Evolutionary conservation across 768 basidiomycete genomes (phyloP), one percentile per base, ranked within the genome.

Genomic region (Cubamyces lactineus): DNA sequence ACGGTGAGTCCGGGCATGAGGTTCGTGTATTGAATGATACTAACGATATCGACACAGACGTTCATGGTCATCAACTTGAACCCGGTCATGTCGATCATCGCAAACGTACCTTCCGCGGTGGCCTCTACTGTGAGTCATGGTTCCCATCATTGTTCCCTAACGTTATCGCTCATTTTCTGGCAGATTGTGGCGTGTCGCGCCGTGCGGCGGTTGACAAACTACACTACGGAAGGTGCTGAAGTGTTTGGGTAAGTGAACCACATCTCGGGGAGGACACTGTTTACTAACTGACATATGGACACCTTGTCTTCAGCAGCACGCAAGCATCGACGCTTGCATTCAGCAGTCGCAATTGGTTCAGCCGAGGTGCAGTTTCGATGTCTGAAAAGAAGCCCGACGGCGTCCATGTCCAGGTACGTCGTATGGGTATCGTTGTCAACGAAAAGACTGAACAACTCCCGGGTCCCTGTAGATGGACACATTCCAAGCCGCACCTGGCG

Each of bases 71-170:
- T 88, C 42, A 78, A 86, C 67, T 73, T 89, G 42, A 90, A 89
- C 69, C 75, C 83, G 15, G 81, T 88, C 64, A 88, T 89, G 88
- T 86, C 85, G 34, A 84, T 90, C 71, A 86, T 89, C 55, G 84
- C 83, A 48, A 89, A 89, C 66, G 86, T 89, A 45, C 88, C 88
- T 3, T 87, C 88, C 38, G 87, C 87, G 17, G 83, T 89, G 61
- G 81, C 84, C 3, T 86, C 86, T 43, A 89, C 87, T 41, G 88
- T 89, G 34, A 34, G 34, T 34, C 5, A 34, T 61, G 67, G 80
- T 70, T 16, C 7, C 16, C n/a, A 23, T 54, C n/a, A 16, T 21
- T 47, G 48, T 38, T 2, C 13, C 51, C 28, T 12, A 0, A 16
- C 15, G 3, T 52, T 12, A 12, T 45, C 55, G 39, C 55, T 61